These are phyloP conservation scores for Globisporangium paroecandrum DNA, from an alignment of 352 stramenopile species.

Conservation along the genomic window DNA sequence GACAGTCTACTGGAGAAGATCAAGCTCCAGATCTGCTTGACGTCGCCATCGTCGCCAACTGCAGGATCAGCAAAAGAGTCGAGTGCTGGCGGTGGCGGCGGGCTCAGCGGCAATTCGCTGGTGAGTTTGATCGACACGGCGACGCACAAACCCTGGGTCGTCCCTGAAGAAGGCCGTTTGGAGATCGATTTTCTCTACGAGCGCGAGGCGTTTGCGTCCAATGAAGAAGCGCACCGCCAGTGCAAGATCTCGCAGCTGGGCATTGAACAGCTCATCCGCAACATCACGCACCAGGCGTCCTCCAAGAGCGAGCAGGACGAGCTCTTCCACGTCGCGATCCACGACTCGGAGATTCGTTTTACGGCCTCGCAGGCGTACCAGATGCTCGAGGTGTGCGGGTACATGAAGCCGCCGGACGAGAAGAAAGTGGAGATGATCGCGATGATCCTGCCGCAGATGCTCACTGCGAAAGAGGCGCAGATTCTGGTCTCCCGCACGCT, in stretches of 20 bases:
- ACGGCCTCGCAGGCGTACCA: slow-evolving; percentile 75
- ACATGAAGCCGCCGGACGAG: slow-evolving; percentile 43
- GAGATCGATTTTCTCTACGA: slow-evolving; percentile 83
- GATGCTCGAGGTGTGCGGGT: slow-evolving; percentile 73
- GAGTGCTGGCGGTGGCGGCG: not conserved
- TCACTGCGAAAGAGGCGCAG: slow-evolving; percentile 73
- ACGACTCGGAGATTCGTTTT: slow-evolving; percentile 79
- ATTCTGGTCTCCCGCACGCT: slow-evolving; percentile 63
- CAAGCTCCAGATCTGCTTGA: slow-evolving; percentile 35
- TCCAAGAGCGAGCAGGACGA: slow-evolving; percentile 72
- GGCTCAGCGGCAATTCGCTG: slow-evolving; percentile 4
- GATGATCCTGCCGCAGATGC: slow-evolving; percentile 80
- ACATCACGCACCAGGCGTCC: slow-evolving; percentile 48
- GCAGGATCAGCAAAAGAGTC: not conserved
- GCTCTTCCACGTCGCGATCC: slow-evolving; percentile 70
- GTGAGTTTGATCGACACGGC: slow-evolving; percentile 43
- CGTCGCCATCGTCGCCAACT: not conserved
- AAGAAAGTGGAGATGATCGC: slow-evolving; percentile 66
- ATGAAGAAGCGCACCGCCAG: slow-evolving; percentile 47
- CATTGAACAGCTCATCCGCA: slow-evolving; percentile 70
- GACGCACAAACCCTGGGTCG: slow-evolving; percentile 60
- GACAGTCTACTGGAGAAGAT: slow-evolving; percentile 57
- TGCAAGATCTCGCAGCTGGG: slow-evolving; percentile 63
- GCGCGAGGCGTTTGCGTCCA: slow-evolving; percentile 59
- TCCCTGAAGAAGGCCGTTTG: slow-evolving; percentile 56